Evolutionary conservation across 2,329 filamentous ascomycete genomes (phyloP), one percentile per base, ranked within the genome.

Genomic region (Aspergillus cejpii): DNA sequence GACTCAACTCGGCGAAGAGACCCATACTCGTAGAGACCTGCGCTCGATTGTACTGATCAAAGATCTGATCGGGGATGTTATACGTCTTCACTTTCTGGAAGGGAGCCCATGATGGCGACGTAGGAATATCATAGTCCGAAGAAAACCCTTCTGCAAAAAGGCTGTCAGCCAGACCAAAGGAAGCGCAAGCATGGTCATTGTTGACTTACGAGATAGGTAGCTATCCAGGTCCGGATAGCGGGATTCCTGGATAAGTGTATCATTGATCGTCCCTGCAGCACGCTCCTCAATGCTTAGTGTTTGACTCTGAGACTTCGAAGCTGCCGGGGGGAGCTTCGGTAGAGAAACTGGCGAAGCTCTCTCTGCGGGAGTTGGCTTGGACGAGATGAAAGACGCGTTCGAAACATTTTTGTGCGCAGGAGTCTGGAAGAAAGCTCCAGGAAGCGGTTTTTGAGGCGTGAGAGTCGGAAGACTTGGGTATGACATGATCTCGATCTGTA

Each of bases 1-100:
- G 89, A 60, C 91, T 90, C 60, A 98, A 78, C 67, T 94, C 87
- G 14, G 92, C 87, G 66, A 98, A 97, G 26, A 98, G 74, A 7
- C 94, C 94, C 85, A 98, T 94, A 60, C 81, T 80, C n/a, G 90
- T 95, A 47, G 85, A 84, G 19, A 96, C 81, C 62, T 94, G 83
- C 46, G 87, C 85, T 41, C 80, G 76, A 57, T 98, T 94, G 66
- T 94, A 91, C 63, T 95, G 89, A 57, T 94, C 85, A 61, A 97
- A 91, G 41, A 98, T 85, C 59, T 82, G 80, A 55, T 96, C 89
- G 39, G 92, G 92, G 42, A 98, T 91, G 56, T 86, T 83, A 69
- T 95, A 91, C 68, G 84, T 86, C 57, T 86, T 84, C 21, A 84
- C 79, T 67, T 85, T 87, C 63, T 95, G 85, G 63, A 96, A 98